These are phyloP conservation scores for Phlebiopsis flavidoalba DNA, from an alignment of 768 basidiomycete genomes.

Conservation along the genomic window DNA sequence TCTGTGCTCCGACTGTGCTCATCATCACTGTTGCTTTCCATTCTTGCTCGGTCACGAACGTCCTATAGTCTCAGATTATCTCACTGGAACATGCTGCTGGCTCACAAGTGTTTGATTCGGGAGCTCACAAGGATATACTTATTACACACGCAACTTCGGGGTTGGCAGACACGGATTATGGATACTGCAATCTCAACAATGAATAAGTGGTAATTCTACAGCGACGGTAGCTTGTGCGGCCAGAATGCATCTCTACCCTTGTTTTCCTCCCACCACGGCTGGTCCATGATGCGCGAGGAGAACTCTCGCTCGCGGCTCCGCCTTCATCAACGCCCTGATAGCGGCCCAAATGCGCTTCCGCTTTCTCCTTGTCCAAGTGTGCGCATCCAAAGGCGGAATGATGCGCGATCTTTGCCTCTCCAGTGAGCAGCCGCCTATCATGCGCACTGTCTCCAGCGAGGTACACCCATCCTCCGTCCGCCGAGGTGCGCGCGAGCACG, in stretches of 20 bases:
- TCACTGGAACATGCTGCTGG: too few species aligned
- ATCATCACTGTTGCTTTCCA: too few species aligned
- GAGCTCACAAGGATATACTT: too few species aligned
- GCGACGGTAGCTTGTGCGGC: not conserved
- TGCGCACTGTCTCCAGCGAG: constrained; percentile 54
- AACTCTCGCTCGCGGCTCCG: constrained; percentile 1
- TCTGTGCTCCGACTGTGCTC: too few species aligned
- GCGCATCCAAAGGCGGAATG: not conserved
- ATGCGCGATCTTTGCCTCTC: constrained; percentile 34
- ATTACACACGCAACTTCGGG: too few species aligned
- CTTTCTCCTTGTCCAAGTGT: not conserved
- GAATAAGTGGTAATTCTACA: too few species aligned
- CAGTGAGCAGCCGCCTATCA: constrained; percentile 45
- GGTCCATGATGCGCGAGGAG: constrained; percentile 5
- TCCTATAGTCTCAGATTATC: too few species aligned
- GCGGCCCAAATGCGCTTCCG: not conserved
- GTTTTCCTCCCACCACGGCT: constrained; percentile 2
- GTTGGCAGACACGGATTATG: too few species aligned
- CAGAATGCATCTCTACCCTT: not conserved
- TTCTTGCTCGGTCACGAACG: too few species aligned
- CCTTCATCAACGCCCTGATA: not conserved
- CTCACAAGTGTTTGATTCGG: too few species aligned
- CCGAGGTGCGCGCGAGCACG: constrained; percentile 47
- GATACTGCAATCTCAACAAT: too few species aligned
- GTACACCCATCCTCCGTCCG: constrained; percentile 50